A percentile compares a stretch with the other conserved stretches of the same genome.
Conservation (phyloP, 148 eudicot species). For the Tetragonia tetragonoides region DNA sequence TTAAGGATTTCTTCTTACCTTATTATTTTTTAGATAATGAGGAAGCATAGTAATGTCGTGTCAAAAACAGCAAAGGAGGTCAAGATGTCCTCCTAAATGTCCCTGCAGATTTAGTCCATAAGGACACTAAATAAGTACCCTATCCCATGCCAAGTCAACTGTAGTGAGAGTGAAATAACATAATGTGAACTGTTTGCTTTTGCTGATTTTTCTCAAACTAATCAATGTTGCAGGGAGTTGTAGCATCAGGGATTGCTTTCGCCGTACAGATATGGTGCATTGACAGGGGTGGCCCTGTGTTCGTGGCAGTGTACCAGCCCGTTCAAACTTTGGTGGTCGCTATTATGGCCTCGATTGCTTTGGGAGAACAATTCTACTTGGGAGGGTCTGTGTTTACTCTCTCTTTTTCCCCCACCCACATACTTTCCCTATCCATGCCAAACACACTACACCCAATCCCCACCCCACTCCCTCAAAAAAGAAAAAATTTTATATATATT, state of each 20-base stretch:
- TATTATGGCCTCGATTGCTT: constrained; percentile 77
- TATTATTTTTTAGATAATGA: not conserved
- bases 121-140: too few relatives aligned
- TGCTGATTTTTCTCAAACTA: constrained; percentile 8
- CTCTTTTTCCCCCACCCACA: constrained; percentile 23
- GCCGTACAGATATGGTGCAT: constrained; percentile 99
- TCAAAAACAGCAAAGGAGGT: too few relatives aligned
- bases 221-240: constrained; percentile 71
- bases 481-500: not conserved
- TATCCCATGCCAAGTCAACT: too few relatives aligned
- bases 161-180: constrained; percentile 10
- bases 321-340: constrained; percentile 99
- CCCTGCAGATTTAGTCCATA: too few relatives aligned
- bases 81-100: too few relatives aligned
- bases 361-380: constrained; percentile 94
- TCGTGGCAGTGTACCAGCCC: constrained; percentile 97
- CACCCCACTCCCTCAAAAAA: not conserved
- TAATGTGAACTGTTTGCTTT: not conserved
- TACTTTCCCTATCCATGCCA: constrained; percentile 24
- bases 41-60: too few relatives aligned
- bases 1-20: too few relatives aligned
- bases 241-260: constrained; percentile 99
- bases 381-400: constrained; percentile 66
- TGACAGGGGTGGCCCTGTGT: constrained; percentile 94
- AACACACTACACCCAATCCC: not conserved